phyloP scores from a whole-genome alignment of 2,329 filamentous ascomycete genomes.

The Elsinoe perseae region DNA sequence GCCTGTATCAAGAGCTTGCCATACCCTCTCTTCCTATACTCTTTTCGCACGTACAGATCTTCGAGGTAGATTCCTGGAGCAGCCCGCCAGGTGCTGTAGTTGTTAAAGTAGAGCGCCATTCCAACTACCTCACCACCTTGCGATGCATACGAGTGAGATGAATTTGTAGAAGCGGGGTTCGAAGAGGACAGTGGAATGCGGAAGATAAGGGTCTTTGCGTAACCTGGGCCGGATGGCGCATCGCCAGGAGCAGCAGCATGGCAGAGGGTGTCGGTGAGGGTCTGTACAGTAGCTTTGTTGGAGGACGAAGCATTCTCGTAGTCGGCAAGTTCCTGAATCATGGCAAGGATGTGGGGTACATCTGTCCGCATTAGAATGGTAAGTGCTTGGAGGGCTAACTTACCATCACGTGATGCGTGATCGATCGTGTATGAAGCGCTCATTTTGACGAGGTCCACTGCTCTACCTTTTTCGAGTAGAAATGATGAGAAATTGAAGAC shows the following conservation, averaged over 20 bases:
- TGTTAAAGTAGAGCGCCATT: constrained; percentile 90
- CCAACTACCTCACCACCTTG: constrained; percentile 48
- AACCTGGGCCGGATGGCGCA: constrained; percentile 43
- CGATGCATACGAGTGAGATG: constrained; percentile 28
- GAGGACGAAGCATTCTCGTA: constrained; percentile 72
- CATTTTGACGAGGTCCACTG: constrained; percentile 25
- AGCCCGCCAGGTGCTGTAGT: constrained; percentile 90
- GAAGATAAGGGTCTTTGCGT: constrained; percentile 69
- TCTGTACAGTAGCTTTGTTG: constrained; percentile 71
- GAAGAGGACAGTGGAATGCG: constrained; percentile 27
- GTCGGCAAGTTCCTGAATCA: constrained; percentile 78
- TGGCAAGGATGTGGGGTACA: constrained; percentile 66
- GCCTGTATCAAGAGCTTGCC: constrained; percentile 66
- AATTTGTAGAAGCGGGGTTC: constrained; percentile 27
- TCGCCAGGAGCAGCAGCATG: constrained; percentile 52
- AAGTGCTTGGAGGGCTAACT: constrained; percentile 15
- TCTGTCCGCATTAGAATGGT: constrained; percentile 45
- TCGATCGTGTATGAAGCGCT: constrained; percentile 39
- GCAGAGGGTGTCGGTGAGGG: constrained; percentile 66
- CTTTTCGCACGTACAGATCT: constrained; percentile 74
- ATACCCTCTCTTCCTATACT: constrained; percentile 67
- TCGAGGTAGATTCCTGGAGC: constrained; percentile 85
- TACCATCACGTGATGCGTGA: constrained; percentile 55
- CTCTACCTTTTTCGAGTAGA: neutral
- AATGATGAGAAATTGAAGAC: neutral